phyloP scores from a whole-genome alignment of 176 grass and related monocot species.

The Dendrocalamus sinicus region DNA sequence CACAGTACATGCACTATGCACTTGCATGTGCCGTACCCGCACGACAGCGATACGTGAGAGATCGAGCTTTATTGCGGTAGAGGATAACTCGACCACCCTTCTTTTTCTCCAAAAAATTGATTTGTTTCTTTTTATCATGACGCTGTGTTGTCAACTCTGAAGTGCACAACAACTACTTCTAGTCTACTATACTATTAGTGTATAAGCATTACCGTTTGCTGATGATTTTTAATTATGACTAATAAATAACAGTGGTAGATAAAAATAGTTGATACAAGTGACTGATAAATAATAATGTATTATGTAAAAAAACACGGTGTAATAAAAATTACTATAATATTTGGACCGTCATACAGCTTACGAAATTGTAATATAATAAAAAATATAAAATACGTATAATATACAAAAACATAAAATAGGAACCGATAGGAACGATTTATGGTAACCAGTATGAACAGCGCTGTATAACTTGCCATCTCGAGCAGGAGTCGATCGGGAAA shows the following conservation, averaged over 20 bases:
- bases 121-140: not conserved
- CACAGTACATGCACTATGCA: conserved; percentile 1
- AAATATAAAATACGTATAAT: no score
- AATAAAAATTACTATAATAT: no score
- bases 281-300: no score
- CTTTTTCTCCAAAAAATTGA: conserved; percentile 3
- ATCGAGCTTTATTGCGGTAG: not conserved
- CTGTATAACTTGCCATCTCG: not conserved
- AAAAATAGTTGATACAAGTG: no score
- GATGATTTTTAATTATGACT: no score
- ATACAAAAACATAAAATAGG: no score
- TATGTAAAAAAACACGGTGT: no score
- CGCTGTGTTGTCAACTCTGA: conserved; percentile 20
- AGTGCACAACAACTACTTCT: not conserved
- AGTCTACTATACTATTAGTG: no score
- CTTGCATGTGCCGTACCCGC: conserved; percentile 42
- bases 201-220: no score
- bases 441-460: not conserved
- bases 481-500: not conserved
- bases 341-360: fast-evolving
- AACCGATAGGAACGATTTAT: fast-evolving
- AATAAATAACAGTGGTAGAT: no score
- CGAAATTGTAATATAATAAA: no score
- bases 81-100: not conserved
- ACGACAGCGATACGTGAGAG: not conserved